Conservation (phyloP, 2,329 filamentous ascomycete species). For the Cephalotrichum gorgonifer region DNA sequence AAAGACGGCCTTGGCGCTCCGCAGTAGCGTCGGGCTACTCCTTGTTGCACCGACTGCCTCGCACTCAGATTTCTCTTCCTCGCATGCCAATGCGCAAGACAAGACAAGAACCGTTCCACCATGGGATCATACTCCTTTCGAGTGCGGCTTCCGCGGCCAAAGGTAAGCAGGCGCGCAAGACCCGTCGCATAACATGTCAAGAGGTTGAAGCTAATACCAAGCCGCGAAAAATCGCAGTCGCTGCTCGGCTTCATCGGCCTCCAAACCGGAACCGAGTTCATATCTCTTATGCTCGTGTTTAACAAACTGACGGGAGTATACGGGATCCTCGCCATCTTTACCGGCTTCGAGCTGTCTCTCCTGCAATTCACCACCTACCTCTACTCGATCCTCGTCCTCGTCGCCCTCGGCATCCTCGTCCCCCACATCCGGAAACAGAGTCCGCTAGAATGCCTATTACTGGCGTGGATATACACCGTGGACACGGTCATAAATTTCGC, state of each 20-base stretch:
- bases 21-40: not conserved
- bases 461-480: conserved; percentile 77
- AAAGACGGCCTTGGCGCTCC: not conserved
- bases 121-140: conserved; percentile 9
- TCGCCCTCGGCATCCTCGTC: conserved; percentile 57
- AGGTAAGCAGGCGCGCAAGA: conserved; percentile 22
- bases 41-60: not conserved
- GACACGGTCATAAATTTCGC: conserved; percentile 73
- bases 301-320: conserved; percentile 91
- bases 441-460: conserved; percentile 67
- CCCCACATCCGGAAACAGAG: conserved; percentile 71
- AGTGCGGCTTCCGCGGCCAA: conserved; percentile 26
- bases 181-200: not conserved
- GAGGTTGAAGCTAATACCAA: not conserved
- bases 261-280: conserved; percentile 76
- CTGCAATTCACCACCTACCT: conserved; percentile 87
- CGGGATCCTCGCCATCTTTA: conserved; percentile 78
- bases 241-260: conserved; percentile 82
- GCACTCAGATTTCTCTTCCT: not conserved
- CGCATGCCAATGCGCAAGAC: not conserved
- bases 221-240: no score
- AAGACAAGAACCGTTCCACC: not conserved
- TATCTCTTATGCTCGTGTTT: conserved; percentile 71
- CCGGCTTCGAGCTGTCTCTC: conserved; percentile 71
- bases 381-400: conserved; percentile 67